Evolutionary conservation across 2,329 filamentous ascomycete species (phyloP), one percentile per base, ranked within the genome.

Genomic region (Colletotrichum cuscutae): DNA sequence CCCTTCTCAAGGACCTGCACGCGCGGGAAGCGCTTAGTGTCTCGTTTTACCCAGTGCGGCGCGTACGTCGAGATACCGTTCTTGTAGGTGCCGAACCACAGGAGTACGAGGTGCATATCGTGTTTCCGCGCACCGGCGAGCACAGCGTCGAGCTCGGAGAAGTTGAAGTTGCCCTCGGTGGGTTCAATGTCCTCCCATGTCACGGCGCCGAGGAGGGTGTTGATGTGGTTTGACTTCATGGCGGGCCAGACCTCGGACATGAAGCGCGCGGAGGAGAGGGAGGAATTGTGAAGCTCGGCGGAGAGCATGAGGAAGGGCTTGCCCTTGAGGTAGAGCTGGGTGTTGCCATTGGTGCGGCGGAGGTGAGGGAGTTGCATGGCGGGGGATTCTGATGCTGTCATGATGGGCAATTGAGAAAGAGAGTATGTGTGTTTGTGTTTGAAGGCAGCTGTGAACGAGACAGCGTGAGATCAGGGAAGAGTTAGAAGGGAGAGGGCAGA

Each of bases 31-130:
- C 82, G 70, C 71, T 82, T 83, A 3, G 74, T 62, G 11, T 83
- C 81, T 1, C 73, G 76, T 65, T 81, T 83, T 6, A 83, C 80
- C 82, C 82, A 83, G 9, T 54, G 61, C 0, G 82, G 82, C 0
- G 72, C 77, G 61, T 83, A 83, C 5, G 82, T 82, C 6, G 81
- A 82, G 3, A 82, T 78, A 12, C 81, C 80, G 46, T 84, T 84
- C 74, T 84, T 84, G 73, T 81, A 84, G 5, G 80, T 79, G 7
- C 81, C 82, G 42, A 84, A 84, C 82, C 82, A 84, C 0, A 84
- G 79, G 0, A 84, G 75, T 4, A 83, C 80, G 2, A 84, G 77
- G 35, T 80, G 79, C 75, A 84, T 79, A 5, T 71, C 76, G 32
- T 82, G 76, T 32, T 79, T 65, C 2, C 80, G 77, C 1, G 81